These are phyloP conservation scores for Chaetomiaceae sp. DNA, from an alignment of 2,329 filamentous ascomycete genomes.

Conservation along the genomic window DNA sequence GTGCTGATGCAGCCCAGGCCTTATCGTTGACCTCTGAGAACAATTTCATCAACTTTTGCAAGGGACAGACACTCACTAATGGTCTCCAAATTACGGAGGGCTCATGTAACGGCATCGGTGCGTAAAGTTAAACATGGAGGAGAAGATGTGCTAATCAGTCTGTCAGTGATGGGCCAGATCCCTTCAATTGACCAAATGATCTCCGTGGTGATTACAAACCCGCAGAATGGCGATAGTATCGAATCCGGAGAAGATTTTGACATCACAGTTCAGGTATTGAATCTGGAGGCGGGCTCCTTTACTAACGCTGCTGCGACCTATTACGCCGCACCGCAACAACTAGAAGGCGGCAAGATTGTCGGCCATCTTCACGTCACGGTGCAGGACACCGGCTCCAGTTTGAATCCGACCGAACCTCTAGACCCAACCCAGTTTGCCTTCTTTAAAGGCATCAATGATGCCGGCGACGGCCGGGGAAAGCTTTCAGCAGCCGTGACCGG, in stretches of 20 bases:
- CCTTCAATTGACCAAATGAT: slow-evolving; percentile 53
- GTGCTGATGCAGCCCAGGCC: slow-evolving; percentile 31
- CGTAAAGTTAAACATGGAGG: slow-evolving; percentile 27
- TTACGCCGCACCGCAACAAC: slow-evolving; percentile 54
- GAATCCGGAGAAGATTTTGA: slow-evolving; percentile 47
- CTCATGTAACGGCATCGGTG: slow-evolving; percentile 60
- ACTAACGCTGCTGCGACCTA: slow-evolving; percentile 58
- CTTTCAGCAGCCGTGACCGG: slow-evolving; percentile 35
- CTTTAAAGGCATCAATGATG: slow-evolving; percentile 41
- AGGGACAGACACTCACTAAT: slow-evolving; percentile 53
- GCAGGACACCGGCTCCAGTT: slow-evolving; percentile 48
- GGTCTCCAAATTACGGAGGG: slow-evolving; percentile 54
- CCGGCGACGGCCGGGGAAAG: slow-evolving; percentile 36
- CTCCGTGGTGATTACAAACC: slow-evolving; percentile 49
- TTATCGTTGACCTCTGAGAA: slow-evolving; percentile 31
- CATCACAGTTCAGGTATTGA: slow-evolving; percentile 48
- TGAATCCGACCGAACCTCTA: slow-evolving; percentile 47
- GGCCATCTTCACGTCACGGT: slow-evolving; percentile 58
- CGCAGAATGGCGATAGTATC: slow-evolving; percentile 46
- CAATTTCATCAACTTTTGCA: slow-evolving; percentile 63
- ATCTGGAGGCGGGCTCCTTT: slow-evolving; percentile 53
- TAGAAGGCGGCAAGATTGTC: slow-evolving; percentile 47
- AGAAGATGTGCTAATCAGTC: neutral
- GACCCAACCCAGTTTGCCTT: slow-evolving; percentile 46
- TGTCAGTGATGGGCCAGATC: slow-evolving; percentile 54